Conservation (phyloP, 495 filamentous ascomycete genomes). For the Jackrogersella minutella region DNA sequence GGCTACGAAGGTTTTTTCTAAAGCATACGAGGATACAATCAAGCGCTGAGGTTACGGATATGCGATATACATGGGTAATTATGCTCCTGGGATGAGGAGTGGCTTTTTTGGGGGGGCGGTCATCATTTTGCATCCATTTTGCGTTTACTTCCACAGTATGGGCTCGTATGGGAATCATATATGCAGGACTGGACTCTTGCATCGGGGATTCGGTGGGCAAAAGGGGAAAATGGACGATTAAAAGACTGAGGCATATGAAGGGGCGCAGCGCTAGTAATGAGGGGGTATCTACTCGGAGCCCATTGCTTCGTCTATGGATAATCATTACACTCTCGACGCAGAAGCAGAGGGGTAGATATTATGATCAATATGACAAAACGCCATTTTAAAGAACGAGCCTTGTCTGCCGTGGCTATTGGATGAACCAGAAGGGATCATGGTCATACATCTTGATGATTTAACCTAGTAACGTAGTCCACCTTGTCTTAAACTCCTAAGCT, state of each 20-base stretch:
- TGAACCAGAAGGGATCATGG: not conserved
- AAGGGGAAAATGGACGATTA: conserved; percentile 5
- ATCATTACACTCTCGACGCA: not conserved
- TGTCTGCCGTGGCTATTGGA: not conserved
- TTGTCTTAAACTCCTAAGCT: no score
- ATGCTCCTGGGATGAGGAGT: not conserved
- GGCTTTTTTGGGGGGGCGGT: not conserved
- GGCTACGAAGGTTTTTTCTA: conserved; percentile 20
- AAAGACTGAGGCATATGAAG: not conserved
- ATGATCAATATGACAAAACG: not conserved
- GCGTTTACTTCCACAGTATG: no score
- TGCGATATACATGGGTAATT: not conserved
- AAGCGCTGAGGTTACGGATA: conserved; percentile 10
- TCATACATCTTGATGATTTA: not conserved
- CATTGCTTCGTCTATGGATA: not conserved
- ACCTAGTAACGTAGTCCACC: not conserved
- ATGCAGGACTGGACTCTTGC: not conserved
- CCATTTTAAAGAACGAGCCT: not conserved
- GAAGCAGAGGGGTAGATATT: not conserved
- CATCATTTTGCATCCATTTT: conserved; percentile 2
- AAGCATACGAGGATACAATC: not conserved
- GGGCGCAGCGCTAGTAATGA: conserved; percentile 4
- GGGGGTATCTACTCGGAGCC: not conserved
- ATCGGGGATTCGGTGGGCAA: conserved; percentile 13
- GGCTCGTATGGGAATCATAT: not conserved